Base-by-base conservation (phyloP, 768 basidiomycete species). In the Tulasnella sp. region DNA sequence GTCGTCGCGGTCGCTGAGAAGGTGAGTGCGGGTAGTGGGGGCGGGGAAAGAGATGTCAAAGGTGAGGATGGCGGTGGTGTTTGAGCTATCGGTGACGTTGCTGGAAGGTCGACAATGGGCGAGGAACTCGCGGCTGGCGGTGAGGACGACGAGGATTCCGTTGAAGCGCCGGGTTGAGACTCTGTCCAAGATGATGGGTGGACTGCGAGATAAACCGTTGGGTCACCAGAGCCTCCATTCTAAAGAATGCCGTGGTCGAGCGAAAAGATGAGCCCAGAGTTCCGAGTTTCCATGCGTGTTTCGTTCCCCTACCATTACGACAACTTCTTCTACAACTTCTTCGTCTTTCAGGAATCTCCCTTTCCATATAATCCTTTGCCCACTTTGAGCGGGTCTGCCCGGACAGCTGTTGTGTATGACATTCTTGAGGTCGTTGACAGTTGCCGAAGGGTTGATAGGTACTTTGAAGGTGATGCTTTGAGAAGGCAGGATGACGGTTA, bases 351-450 rank as follows among this genome's bases (percentile, higher is more conserved):
- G 23, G 44, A 77, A 70, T 39, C 77, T 46, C 3, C 77, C 77
- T n/a, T 77, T 77, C 29, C 70, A 77, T 70, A 77, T 70, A 44
- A 77, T 72, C 67, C 77, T 70, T 26, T 77, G 77, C 3, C 77
- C 77, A 40, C 44, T 70, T 57, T 42, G 77, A 15, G 55, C 39
- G 46, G 77, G 77, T 20, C 67, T 77, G 35, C 77, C 77, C 2
- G 77, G 67, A 44, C 77, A 77, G 13, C 55, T 39, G 70, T 46
- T 23, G 20, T 46, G 69, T 1, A 77, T 77, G 29, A 70, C 42
- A 23, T 69, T 70, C 77, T 77, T 77, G 67, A 77, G 77, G 39
- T 77, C 77, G 69, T 61, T 57, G 44, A 77, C 46, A 23, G 77
- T 77, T n/a, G 77, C 40, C 3, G 61, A 35, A 3, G 77, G 40